phyloP scores from a whole-genome alignment of 2,329 filamentous ascomycete species.

The Dothiorella sarmentorum region DNA sequence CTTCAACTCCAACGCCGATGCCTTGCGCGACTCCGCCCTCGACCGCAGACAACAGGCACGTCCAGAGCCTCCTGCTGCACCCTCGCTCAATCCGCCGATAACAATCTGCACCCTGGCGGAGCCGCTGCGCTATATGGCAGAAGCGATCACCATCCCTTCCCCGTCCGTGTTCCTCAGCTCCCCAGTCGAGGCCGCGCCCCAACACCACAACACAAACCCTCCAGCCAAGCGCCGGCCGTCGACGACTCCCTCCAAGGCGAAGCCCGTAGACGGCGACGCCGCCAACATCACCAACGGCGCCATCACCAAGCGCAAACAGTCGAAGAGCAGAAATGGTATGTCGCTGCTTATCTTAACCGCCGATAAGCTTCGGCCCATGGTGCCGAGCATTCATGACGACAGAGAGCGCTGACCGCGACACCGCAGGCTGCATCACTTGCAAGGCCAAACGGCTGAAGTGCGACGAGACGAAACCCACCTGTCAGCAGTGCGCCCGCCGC shows the following conservation, averaged over 20 bases:
- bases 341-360: slow-evolving; percentile 20
- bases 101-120: slow-evolving; percentile 3
- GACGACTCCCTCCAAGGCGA: slow-evolving; percentile 8
- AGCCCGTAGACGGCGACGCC: neutral
- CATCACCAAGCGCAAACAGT: slow-evolving; percentile 63
- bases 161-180: slow-evolving; percentile 53
- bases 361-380: slow-evolving; percentile 21
- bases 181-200: slow-evolving; percentile 24
- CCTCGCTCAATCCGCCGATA: slow-evolving; percentile 16
- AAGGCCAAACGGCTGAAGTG: slow-evolving; percentile 72
- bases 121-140: slow-evolving; percentile 40
- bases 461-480: slow-evolving; percentile 67
- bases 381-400: slow-evolving; percentile 17
- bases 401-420: slow-evolving; percentile 4
- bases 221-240: slow-evolving; percentile 26
- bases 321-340: slow-evolving; percentile 71
- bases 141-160: slow-evolving; percentile 59
- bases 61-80: slow-evolving; percentile 16
- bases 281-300: slow-evolving; percentile 30
- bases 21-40: slow-evolving; percentile 17
- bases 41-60: slow-evolving; percentile 15
- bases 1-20: slow-evolving; percentile 14
- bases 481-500: slow-evolving; percentile 63
- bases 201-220: slow-evolving; percentile 20
- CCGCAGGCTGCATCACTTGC: slow-evolving; percentile 66